Percentiles rank a stretch among this genome's conserved stretches.
Evolutionary conservation across 2,329 filamentous ascomycete genomes (phyloP).

Genomic region (Ascochyta viciae-villosae): DNA sequence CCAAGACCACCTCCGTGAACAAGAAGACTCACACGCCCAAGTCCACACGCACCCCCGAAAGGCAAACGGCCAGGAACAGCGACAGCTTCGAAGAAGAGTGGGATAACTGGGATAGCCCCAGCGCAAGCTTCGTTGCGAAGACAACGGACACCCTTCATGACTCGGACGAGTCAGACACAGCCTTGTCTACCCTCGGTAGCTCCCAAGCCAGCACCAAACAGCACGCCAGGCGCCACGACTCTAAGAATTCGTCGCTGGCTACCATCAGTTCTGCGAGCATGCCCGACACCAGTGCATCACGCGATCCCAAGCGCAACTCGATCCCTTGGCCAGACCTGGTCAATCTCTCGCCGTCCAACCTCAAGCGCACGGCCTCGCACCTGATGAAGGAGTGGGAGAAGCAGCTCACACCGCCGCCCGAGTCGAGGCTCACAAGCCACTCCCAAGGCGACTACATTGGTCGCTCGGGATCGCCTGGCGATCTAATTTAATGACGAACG

Average conservation of each 20-base stretch:
- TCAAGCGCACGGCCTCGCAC: slow-evolving; percentile 82
- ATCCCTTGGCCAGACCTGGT: slow-evolving; percentile 74
- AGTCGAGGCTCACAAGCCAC: slow-evolving; percentile 41
- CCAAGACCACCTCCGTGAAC: slow-evolving; percentile 43
- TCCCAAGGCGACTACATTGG: slow-evolving; percentile 47
- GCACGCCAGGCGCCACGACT: slow-evolving; percentile 48
- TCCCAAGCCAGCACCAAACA: slow-evolving; percentile 63
- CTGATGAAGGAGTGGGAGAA: slow-evolving; percentile 94
- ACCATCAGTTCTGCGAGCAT: slow-evolving; percentile 38
- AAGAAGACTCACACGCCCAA: slow-evolving; percentile 51
- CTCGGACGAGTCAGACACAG: slow-evolving; percentile 59
- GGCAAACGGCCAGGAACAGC: slow-evolving; percentile 42
- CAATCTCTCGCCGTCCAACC: slow-evolving; percentile 74
- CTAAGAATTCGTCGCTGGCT: slow-evolving; percentile 46
- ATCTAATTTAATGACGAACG: slow-evolving; percentile 32
- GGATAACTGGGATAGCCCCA: slow-evolving; percentile 64
- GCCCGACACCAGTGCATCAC: slow-evolving; percentile 30
- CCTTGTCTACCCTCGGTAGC: slow-evolving; percentile 57
- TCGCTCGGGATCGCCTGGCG: slow-evolving; percentile 35
- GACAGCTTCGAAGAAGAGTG: slow-evolving; percentile 61
- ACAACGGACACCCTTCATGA: slow-evolving; percentile 49
- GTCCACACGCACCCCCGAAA: slow-evolving; percentile 47
- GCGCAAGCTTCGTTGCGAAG: slow-evolving; percentile 37
- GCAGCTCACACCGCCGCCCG: slow-evolving; percentile 64
- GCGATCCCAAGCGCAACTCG: slow-evolving; percentile 48